phyloP scores from a whole-genome alignment of 108 stramenopile species.

The Stephanodiscus minutulus region DNA sequence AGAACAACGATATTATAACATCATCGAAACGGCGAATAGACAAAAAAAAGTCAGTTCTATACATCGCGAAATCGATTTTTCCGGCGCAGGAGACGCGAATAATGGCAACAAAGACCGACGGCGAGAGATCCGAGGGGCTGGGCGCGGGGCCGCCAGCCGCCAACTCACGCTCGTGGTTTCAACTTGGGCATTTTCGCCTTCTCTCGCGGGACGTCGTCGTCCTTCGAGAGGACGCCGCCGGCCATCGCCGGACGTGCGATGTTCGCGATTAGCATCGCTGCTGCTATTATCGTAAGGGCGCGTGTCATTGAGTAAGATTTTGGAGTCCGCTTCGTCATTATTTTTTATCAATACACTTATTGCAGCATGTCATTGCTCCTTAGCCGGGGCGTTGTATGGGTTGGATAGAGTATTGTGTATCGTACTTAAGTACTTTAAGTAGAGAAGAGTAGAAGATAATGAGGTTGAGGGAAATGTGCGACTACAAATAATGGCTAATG shows the following conservation, averaged over 20 bases:
- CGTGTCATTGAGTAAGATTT: neutral
- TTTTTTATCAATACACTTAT: neutral
- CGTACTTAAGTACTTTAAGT: no score
- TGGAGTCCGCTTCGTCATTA: neutral
- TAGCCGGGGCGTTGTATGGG: no score
- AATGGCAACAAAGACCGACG: neutral
- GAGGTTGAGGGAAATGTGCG: no score
- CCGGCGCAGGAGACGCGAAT: neutral
- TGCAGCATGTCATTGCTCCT: neutral
- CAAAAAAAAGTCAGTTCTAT: no score
- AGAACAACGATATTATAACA: no score
- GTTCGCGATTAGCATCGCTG: neutral
- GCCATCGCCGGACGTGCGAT: neutral
- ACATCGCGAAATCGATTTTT: neutral
- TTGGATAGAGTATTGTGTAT: no score
- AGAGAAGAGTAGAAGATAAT: no score
- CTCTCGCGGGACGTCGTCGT: slow-evolving; percentile 58
- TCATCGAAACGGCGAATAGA: neutral
- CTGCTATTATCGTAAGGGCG: neutral
- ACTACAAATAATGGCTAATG: no score
- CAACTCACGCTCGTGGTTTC: slow-evolving; percentile 73
- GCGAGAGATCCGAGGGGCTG: no score
- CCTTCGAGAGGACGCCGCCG: neutral
- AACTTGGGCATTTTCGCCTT: slow-evolving; percentile 75
- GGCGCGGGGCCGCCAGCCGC: neutral